Base-by-base conservation (phyloP, 306 rosid genomes). In the Pyrus pyrifolia region DNA sequence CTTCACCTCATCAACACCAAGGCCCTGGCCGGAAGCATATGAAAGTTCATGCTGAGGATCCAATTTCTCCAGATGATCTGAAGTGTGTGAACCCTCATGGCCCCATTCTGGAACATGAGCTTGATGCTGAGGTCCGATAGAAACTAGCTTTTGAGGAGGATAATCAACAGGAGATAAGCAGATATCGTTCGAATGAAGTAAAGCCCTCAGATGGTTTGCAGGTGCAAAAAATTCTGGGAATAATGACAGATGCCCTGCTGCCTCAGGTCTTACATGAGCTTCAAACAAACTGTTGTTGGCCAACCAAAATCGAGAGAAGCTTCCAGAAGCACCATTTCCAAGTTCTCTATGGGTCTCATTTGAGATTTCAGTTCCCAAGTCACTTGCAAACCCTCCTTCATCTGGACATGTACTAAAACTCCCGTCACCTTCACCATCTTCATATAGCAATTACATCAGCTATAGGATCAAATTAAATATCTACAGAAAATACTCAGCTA, bases 71-170 rank as follows among this genome's bases (percentile, higher is more conserved):
- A 27, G 73, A 73, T 51, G 42, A 73, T 33, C 71, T 17, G 74
- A 70, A 69, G 82, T 40, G 74, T 78, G 53, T 38, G 72, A 67
- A 78, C 53, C 65, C 71, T 52, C 77, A n/a, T 25, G 59, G 77
- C 70, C 70, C 79, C 82, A 80, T n/a, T 68, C 80, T 67, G 84
- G 77, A 77, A 84, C 80, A 69, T 23, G 65, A 44, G 75, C 82
- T 77, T 84, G 87, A 68, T 84, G 80, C 68, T 67, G 74, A 44
- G 79, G 84, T 22, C 87, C 87, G 35, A 84, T 57, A 33, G 87
- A 63, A 80, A 84, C 87, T 14, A 38, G 73, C 66, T 73, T 68
- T 70, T 11, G 76, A 64, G 74, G 67, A 77, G 82, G 79, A 77
- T 60, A 63, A 68, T 69, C 76, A 22, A 70, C 75, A 40, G 57